These are phyloP conservation scores for Plasmodium berghei DNA, from an alignment of 169 alveolate genomes.

Conservation along the genomic window DNA sequence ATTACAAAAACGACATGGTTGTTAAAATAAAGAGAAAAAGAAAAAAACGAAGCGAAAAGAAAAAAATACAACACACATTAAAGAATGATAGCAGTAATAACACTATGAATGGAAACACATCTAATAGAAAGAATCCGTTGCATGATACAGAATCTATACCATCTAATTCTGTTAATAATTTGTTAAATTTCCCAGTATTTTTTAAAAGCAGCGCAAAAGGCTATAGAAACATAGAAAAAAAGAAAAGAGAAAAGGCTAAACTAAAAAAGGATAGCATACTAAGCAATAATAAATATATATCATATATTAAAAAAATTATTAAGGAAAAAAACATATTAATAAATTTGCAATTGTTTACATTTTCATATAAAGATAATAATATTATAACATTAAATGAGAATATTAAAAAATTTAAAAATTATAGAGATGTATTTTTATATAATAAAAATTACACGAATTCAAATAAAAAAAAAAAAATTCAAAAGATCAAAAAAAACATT, in stretches of 20 bases:
- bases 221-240: conserved; percentile 1
- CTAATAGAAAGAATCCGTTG: conserved; percentile 26
- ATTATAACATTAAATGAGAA: conserved; percentile 70
- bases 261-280: conserved; percentile 44
- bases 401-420: conserved; percentile 69
- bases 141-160: conserved; percentile 68
- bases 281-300: conserved; percentile 55
- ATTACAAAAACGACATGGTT: neutral
- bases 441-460: conserved; percentile 17
- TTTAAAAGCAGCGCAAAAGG: conserved; percentile 28
- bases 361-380: conserved; percentile 75
- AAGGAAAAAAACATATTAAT: conserved; percentile 66
- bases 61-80: neutral
- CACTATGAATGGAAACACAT: conserved; percentile 4
- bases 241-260: conserved; percentile 13
- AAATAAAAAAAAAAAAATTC: conserved; percentile 33
- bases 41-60: conserved; percentile 2
- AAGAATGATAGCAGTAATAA: neutral
- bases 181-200: conserved; percentile 54
- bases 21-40: neutral
- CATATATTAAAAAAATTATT: conserved; percentile 51
- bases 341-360: conserved; percentile 59
- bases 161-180: conserved; percentile 27
- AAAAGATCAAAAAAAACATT: conserved; percentile 33
- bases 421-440: conserved; percentile 72